Evolutionary conservation across 805 yeast species (phyloP).

Genomic region (Wickerhamiella domercqiae): DNA sequence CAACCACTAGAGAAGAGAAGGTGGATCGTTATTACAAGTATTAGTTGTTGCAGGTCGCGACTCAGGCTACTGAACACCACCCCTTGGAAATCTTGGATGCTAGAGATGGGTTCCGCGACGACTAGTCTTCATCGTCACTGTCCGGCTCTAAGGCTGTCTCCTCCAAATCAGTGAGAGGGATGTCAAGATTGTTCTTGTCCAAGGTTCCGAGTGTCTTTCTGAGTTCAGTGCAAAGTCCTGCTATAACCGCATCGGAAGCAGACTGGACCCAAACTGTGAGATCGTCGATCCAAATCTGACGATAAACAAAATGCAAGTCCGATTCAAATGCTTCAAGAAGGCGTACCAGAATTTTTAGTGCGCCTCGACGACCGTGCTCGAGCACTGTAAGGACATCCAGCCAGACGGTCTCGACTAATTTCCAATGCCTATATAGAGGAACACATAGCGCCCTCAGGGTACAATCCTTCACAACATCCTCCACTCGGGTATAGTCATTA

Average conservation of each 20-base stretch:
- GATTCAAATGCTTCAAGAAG: conserved; percentile 54
- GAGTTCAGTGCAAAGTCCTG: conserved; percentile 13
- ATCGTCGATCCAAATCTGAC: conserved; percentile 17
- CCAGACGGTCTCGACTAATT: conserved; percentile 49
- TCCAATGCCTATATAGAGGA: conserved; percentile 66
- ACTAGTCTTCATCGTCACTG: neutral
- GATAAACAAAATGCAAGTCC: conserved; percentile 15
- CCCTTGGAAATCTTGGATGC: too few species aligned
- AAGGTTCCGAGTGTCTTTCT: conserved; percentile 6
- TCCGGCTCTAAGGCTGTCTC: neutral
- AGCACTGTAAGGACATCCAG: conserved; percentile 52
- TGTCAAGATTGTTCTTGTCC: conserved; percentile 4
- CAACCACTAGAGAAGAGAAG: too few species aligned
- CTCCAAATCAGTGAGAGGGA: conserved; percentile 5
- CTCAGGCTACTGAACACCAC: too few species aligned
- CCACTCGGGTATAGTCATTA: conserved; percentile 28
- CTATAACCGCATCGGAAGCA: conserved; percentile 14
- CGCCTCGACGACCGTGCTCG: conserved; percentile 50
- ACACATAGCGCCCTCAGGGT: conserved; percentile 59
- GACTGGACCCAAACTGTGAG: conserved; percentile 18
- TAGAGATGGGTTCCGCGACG: too few species aligned
- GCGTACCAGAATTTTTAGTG: conserved; percentile 44
- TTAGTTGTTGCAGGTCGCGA: too few species aligned
- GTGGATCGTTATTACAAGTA: too few species aligned
- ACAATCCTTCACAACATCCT: conserved; percentile 42